phyloP scores from a whole-genome alignment of 768 basidiomycete species.

The Pleurotus djamor region DNA sequence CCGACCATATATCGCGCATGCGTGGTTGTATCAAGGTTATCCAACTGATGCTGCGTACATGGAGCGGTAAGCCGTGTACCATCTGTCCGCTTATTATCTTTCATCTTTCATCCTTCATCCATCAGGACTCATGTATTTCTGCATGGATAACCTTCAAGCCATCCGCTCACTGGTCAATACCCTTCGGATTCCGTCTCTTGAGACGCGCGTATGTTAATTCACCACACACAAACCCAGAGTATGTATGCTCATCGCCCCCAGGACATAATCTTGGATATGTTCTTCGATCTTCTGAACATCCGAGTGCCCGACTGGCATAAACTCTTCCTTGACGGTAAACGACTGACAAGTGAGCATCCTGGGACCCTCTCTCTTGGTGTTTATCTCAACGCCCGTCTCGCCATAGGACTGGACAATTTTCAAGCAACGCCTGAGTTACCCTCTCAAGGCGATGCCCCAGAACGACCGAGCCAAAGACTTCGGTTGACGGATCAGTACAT shows the following conservation, averaged over 20 bases:
- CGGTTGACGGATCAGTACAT: slow-evolving; percentile 94
- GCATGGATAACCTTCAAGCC: slow-evolving; percentile 84
- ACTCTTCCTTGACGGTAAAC: slow-evolving; percentile 85
- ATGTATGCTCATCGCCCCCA: slow-evolving; percentile 21
- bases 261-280: slow-evolving; percentile 94
- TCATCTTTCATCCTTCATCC: background rate
- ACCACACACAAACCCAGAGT: too few relatives aligned
- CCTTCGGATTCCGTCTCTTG: slow-evolving; percentile 83
- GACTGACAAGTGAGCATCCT: slow-evolving; percentile 73
- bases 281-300: slow-evolving; percentile 91
- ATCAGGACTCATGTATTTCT: slow-evolving; percentile 87
- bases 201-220: slow-evolving; percentile 63
- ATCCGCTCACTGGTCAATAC: slow-evolving; percentile 84
- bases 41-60: slow-evolving; percentile 82
- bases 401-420: slow-evolving; percentile 66
- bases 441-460: slow-evolving; percentile 31
- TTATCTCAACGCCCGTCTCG: background rate
- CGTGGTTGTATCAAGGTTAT: slow-evolving; percentile 76
- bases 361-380: background rate
- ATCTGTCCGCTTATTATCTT: background rate
- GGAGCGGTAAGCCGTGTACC: slow-evolving; percentile 71
- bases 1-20: slow-evolving; percentile 78
- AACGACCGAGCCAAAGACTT: slow-evolving; percentile 53
- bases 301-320: slow-evolving; percentile 92
- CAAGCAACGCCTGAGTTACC: slow-evolving; percentile 35